Percentiles rank a stretch among this genome's conserved stretches.
Conservation (phyloP, 1,284 basidiomycete species). For the Neolentinus lepideus region DNA sequence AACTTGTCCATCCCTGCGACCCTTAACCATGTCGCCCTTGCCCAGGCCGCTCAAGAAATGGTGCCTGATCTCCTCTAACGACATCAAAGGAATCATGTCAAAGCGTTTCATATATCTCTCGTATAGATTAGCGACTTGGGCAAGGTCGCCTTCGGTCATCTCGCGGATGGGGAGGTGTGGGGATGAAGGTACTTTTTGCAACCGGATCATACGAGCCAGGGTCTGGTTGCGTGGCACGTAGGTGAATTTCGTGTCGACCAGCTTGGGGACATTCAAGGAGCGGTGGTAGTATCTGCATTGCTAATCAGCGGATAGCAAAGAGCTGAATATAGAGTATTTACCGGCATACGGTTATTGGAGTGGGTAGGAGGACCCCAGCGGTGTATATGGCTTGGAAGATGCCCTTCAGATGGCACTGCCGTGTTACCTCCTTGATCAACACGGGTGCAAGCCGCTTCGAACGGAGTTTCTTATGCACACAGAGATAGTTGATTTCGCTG, state of each 20-base stretch:
- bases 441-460: constrained; percentile 95
- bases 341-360: constrained; percentile 81
- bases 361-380: constrained; percentile 85
- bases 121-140: constrained; percentile 71
- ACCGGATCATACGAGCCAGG: constrained; percentile 76
- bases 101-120: constrained; percentile 82
- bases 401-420: constrained; percentile 84
- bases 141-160: constrained; percentile 79
- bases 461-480: constrained; percentile 96
- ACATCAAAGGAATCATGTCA: constrained; percentile 77
- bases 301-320: neutral
- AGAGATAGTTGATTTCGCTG: constrained; percentile 97
- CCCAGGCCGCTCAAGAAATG: constrained; percentile 87
- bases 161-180: constrained; percentile 64
- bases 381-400: constrained; percentile 99
- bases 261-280: constrained; percentile 86
- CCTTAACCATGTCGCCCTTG: constrained; percentile 41
- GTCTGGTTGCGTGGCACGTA: constrained; percentile 81
- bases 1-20: constrained; percentile 72
- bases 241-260: constrained; percentile 91
- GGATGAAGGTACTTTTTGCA: constrained; percentile 59
- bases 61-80: constrained; percentile 79
- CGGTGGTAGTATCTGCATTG: constrained; percentile 83
- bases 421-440: constrained; percentile 96
- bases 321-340: constrained; percentile 26